Evolutionary conservation across 768 basidiomycete genomes (phyloP).

Genomic region (Pleurotus djamor): DNA sequence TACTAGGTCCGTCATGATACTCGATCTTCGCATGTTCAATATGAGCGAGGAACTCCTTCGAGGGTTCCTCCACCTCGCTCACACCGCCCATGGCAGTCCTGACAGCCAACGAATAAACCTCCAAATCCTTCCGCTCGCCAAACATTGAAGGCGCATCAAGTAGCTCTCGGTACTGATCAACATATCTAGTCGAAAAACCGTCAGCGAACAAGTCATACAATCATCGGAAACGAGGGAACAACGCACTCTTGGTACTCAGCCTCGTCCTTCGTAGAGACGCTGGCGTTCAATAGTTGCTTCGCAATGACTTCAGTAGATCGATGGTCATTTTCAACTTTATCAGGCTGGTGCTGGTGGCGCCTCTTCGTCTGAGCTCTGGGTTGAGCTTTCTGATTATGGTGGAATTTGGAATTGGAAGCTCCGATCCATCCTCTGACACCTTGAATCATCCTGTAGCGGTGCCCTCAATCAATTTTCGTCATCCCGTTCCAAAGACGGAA

Average conservation of each 20-base stretch:
- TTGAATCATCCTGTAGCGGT: conserved; percentile 57
- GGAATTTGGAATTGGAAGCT: conserved; percentile 39
- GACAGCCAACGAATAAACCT: conserved; percentile 52
- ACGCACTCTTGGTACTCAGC: conserved; percentile 72
- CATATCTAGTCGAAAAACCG: conserved; percentile 34
- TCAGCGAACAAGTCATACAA: background rate
- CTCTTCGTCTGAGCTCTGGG: conserved; percentile 35
- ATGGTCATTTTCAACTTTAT: conserved; percentile 31
- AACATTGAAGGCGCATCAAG: conserved; percentile 52
- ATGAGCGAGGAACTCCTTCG: conserved; percentile 42
- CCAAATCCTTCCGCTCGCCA: conserved; percentile 57
- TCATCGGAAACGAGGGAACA: background rate
- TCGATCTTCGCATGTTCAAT: conserved; percentile 37
- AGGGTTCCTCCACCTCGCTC: conserved; percentile 31
- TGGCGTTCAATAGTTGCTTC: conserved; percentile 54
- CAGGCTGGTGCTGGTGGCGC: conserved; percentile 11
- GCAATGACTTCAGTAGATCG: conserved; percentile 62
- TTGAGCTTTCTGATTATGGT: conserved; percentile 27
- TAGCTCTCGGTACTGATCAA: conserved; percentile 71
- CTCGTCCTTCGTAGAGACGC: conserved; percentile 61
- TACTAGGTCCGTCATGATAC: conserved; percentile 28
- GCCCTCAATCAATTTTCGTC: conserved; percentile 3
- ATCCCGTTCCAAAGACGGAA: background rate
- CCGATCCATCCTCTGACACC: conserved; percentile 81
- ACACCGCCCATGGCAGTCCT: conserved; percentile 43